Evolutionary conservation across 164 flowering plant genomes (phyloP).

Genomic region (Platanus orientalis): DNA sequence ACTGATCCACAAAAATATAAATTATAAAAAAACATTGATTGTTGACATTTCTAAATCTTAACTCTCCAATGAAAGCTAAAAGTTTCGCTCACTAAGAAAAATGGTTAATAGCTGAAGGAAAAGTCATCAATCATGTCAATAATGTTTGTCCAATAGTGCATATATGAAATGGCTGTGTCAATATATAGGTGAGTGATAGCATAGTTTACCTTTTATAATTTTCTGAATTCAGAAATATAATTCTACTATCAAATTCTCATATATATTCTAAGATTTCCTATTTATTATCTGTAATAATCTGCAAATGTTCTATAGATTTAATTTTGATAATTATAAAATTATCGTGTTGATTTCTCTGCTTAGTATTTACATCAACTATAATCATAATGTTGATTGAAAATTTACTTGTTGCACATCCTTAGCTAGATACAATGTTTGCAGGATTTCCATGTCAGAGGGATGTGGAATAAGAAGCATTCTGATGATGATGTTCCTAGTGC

Average conservation of each 20-base stretch:
- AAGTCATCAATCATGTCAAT: neutral
- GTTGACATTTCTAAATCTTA: neutral
- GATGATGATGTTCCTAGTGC: conserved; percentile 73
- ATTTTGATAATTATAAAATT: too few species aligned
- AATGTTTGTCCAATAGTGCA: neutral
- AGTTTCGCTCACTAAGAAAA: neutral
- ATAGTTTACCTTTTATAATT: neutral
- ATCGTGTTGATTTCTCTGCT: too few species aligned
- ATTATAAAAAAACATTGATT: too few species aligned
- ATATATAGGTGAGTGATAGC: too few species aligned
- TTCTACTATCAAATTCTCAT: neutral
- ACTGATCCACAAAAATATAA: neutral
- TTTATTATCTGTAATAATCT: too few species aligned
- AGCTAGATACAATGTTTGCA: conserved; percentile 17
- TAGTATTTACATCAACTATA: too few species aligned
- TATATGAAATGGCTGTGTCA: too few species aligned
- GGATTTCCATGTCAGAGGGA: conserved; percentile 25
- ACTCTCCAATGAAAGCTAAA: neutral
- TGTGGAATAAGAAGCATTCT: conserved; percentile 26
- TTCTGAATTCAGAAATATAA: neutral
- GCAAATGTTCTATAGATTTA: too few species aligned
- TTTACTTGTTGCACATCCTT: neutral
- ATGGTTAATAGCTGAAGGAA: neutral
- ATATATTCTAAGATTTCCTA: too few species aligned
- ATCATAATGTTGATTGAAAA: neutral